A percentile compares a stretch with the other conserved stretches of the same genome.
phyloP scores from a whole-genome alignment of 148 eudicot genomes.

The Silene latifolia region DNA sequence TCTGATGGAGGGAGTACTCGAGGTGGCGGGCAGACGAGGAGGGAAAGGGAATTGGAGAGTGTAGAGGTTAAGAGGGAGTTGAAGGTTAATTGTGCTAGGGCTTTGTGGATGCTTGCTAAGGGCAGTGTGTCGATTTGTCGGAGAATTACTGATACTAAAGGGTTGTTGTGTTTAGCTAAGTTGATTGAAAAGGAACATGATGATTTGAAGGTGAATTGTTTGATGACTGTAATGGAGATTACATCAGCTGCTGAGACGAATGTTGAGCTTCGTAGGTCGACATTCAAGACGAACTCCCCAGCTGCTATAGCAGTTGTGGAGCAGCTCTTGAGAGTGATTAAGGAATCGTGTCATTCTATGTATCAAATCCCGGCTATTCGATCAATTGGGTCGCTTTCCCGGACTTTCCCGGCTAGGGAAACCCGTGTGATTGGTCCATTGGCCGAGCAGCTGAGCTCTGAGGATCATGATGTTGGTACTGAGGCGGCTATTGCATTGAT shows the following conservation, averaged over 20 bases:
- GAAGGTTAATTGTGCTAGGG: conserved; percentile 57
- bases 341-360: conserved; percentile 26
- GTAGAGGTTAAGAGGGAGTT: conserved; percentile 51
- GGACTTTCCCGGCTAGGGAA: conserved; percentile 75
- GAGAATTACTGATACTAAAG: conserved; percentile 80
- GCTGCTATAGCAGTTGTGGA: conserved; percentile 77
- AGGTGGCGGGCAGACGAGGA: conserved; percentile 32
- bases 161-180: conserved; percentile 75
- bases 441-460: conserved; percentile 48
- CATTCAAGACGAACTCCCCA: conserved; percentile 74
- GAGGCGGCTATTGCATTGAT: conserved; percentile 60
- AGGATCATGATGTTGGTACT: conserved; percentile 43
- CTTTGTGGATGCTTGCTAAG: conserved; percentile 72
- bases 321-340: conserved; percentile 56
- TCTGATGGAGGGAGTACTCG: conserved; percentile 37
- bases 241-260: conserved; percentile 58
- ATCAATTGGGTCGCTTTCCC: conserved; percentile 65
- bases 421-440: conserved; percentile 55
- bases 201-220: conserved; percentile 53
- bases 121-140: conserved; percentile 52
- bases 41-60: conserved; percentile 63
- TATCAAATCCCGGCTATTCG: conserved; percentile 48
- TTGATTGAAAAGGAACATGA: conserved; percentile 55
- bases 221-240: conserved; percentile 77
- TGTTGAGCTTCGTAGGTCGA: conserved; percentile 65